phyloP scores from a whole-genome alignment of 495 filamentous ascomycete genomes.

The Penicillium ochrochloron region DNA sequence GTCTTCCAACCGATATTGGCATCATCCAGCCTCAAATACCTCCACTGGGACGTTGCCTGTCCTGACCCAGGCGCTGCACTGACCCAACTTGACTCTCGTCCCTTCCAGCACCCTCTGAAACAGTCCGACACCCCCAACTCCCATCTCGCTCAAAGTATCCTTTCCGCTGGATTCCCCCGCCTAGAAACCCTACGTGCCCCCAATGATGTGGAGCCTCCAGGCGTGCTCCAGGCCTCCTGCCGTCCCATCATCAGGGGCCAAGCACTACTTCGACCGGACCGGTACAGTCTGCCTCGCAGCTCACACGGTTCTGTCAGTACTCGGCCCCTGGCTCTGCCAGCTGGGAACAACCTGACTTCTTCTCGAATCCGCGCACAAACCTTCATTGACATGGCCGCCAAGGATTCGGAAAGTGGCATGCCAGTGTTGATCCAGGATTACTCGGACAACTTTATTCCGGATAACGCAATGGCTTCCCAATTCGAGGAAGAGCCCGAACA shows the following conservation, averaged over 20 bases:
- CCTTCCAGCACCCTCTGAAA: constrained; percentile 43
- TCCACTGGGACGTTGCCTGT: constrained; percentile 82
- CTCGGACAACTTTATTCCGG: constrained; percentile 47
- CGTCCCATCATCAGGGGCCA: constrained; percentile 57
- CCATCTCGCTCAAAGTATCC: constrained; percentile 75
- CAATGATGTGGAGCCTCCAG: constrained; percentile 68
- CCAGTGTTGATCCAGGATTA: constrained; percentile 49
- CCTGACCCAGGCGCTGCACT: constrained; percentile 48
- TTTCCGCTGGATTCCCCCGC: constrained; percentile 69
- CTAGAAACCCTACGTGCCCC: constrained; percentile 72
- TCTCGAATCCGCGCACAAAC: constrained; percentile 54
- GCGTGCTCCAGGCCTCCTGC: constrained; percentile 72
- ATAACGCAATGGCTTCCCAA: constrained; percentile 37
- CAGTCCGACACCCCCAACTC: constrained; percentile 61
- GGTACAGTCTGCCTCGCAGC: constrained; percentile 52
- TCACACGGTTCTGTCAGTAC: constrained; percentile 52
- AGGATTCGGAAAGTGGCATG: constrained; percentile 50
- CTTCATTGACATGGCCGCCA: constrained; percentile 54
- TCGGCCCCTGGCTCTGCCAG: constrained; percentile 48
- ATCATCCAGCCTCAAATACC: constrained; percentile 64
- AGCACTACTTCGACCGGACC: constrained; percentile 54
- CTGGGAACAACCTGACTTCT: constrained; percentile 52
- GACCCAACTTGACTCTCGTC: constrained; percentile 44
- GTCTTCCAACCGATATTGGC: constrained; percentile 73
- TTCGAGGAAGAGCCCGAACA: constrained; percentile 43